Percentiles rank a stretch among this genome's conserved stretches.
These are phyloP conservation scores for Xylaria sp. DNA, from an alignment of 2,329 filamentous ascomycete species.

Conservation along the genomic window DNA sequence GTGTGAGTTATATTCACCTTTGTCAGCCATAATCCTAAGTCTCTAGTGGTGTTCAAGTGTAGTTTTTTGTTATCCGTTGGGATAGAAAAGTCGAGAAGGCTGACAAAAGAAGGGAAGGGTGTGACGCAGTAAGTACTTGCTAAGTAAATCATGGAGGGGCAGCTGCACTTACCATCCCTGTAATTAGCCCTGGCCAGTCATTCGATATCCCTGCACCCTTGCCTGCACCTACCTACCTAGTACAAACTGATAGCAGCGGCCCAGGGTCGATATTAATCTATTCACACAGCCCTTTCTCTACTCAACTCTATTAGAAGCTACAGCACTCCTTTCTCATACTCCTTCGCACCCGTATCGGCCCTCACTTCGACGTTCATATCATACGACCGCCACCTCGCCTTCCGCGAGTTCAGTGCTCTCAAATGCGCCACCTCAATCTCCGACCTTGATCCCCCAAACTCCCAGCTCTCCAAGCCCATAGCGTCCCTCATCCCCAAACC, in stretches of 20 bases:
- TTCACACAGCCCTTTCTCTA: neutral
- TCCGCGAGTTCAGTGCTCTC: conserved; percentile 10
- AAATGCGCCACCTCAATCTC: conserved; percentile 26
- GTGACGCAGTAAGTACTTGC: conserved; percentile 12
- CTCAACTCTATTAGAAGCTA: neutral
- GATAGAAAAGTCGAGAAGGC: conserved; percentile 41
- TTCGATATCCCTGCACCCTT: neutral
- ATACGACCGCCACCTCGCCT: conserved; percentile 4
- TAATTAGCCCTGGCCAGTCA: neutral
- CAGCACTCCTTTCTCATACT: neutral
- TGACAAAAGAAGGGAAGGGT: conserved; percentile 23
- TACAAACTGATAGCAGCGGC: too few relatives aligned
- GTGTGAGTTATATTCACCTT: conserved; percentile 25
- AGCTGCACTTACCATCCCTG: conserved; percentile 3
- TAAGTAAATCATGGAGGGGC: conserved; percentile 2
- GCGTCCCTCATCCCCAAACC: neutral
- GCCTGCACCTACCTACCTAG: neutral
- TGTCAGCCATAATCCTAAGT: conserved; percentile 42
- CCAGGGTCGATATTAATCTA: neutral
- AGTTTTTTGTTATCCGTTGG: neutral
- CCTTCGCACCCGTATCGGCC: neutral
- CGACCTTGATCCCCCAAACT: neutral
- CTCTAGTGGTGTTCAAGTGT: neutral
- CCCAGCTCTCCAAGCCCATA: neutral
- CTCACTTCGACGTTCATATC: neutral